phyloP scores from a whole-genome alignment of 495 filamentous ascomycete species.

The Lophiotrema nucula region DNA sequence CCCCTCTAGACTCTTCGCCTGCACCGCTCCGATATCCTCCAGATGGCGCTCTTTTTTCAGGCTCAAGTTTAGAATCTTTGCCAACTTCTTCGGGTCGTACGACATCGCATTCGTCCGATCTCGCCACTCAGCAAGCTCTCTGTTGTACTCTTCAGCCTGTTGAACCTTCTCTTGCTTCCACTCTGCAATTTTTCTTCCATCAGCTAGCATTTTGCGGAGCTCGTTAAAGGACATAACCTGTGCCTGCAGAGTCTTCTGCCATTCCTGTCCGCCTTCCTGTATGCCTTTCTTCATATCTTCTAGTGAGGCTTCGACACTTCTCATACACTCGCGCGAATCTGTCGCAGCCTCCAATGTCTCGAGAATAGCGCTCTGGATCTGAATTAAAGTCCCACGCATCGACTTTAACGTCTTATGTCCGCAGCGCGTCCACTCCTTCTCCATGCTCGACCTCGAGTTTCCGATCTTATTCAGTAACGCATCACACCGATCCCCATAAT shows the following conservation, averaged over 20 bases:
- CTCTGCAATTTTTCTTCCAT: not conserved
- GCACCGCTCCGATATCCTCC: not conserved
- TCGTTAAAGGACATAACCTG: not conserved
- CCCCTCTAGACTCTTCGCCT: not conserved
- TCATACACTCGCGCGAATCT: not conserved
- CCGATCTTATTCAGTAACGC: not conserved
- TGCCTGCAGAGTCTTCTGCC: not conserved
- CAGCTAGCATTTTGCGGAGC: not conserved
- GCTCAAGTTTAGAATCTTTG: not conserved
- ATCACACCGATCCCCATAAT: not conserved
- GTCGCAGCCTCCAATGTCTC: not conserved
- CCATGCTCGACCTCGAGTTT: not conserved
- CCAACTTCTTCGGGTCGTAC: not conserved
- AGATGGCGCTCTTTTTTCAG: not conserved
- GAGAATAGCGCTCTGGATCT: not conserved
- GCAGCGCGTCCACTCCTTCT: not conserved
- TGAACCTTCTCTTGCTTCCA: not conserved
- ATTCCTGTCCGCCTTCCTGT: not conserved
- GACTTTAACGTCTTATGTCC: not conserved
- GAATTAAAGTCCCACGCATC: too few relatives aligned
- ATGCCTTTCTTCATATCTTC: not conserved
- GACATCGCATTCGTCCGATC: not conserved
- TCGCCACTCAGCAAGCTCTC: not conserved
- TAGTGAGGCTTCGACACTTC: not conserved
- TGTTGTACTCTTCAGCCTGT: not conserved